Base-by-base conservation (phyloP, 257 asterid genomes). In the Catharanthus roseus region DNA sequence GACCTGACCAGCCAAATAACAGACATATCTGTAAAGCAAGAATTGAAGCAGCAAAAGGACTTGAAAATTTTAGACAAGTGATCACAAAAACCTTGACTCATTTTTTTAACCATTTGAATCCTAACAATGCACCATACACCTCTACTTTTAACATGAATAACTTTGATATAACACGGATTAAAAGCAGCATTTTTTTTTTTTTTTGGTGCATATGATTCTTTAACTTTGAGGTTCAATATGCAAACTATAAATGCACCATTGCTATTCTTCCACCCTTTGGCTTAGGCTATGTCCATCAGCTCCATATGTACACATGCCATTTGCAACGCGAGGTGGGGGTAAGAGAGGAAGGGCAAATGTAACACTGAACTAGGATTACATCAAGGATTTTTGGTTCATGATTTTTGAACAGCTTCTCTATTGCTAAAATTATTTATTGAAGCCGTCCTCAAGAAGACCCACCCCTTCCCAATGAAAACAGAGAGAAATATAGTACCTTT, bases 1-100 rank as follows among this genome's bases (percentile, higher is more conserved):
- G 61, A 95, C 95, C 99, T 93, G 86, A 70, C 75, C 19, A 50
- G n/a, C 10, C 33, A 58, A 74, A 71, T 50, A 44, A 38, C 62
- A 69, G 31, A n/a, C 51, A 68, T 45, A 11, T 38, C 19, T 9
- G 50, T 10, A 63, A 26, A 18, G 5, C 39, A 61, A 70, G 56
- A 12, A 24, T 8, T 24, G 21, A 51, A 54, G 67, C 5, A 15
- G 29, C 45, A 56, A 54, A 49, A 44, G 21, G 38, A 45, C 42
- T 67, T 28, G 8, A 34, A 62, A 33, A 61, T 61, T 18, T 19
- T 47, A 34, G 63, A 4, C 2, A 26, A 33, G 44, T 61, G 45
- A 61, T 33, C 2, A 56, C 6, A 33, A 8, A 62, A n/a, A 21
- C 23, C 55, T 8, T 28, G 64, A 24, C n/a, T 16, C 28, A 33